A percentile compares a stretch with the other conserved stretches of the same genome.
Conservation (phyloP, 192 early-diverging fungal genomes). For the Linnemannia hyalina region DNA sequence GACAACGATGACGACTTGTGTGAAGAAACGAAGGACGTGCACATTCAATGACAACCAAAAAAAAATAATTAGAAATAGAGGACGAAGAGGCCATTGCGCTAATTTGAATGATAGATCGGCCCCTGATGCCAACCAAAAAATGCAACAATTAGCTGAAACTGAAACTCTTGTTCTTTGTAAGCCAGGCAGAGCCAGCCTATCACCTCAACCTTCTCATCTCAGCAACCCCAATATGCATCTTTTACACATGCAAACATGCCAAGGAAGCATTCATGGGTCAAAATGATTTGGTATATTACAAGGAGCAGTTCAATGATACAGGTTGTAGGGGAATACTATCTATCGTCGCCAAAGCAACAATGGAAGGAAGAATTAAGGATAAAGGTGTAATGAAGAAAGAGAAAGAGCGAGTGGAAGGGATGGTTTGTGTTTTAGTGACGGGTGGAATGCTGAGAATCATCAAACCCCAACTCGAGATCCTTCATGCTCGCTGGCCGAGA, state of each 20-base stretch:
- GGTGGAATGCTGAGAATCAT: neutral
- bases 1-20: too few species aligned
- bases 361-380: neutral
- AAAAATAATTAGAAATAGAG: too few species aligned
- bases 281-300: neutral
- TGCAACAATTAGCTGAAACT: too few species aligned
- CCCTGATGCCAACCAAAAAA: too few species aligned
- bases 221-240: neutral
- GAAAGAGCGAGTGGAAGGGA: neutral
- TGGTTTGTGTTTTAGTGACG: constrained; percentile 10
- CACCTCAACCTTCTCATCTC: too few species aligned
- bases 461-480: constrained; percentile 23
- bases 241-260: neutral
- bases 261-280: neutral
- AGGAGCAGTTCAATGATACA: neutral
- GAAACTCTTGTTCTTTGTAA: too few species aligned
- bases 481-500: constrained; percentile 22
- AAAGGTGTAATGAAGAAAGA: neutral
- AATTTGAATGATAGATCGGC: too few species aligned
- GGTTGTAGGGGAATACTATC: neutral
- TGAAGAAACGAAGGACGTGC: too few species aligned
- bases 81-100: too few species aligned
- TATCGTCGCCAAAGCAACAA: neutral
- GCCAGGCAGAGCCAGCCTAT: too few species aligned
- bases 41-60: too few species aligned